Conservation (phyloP, 169 alveolate species). For the Fabrea salina region DNA sequence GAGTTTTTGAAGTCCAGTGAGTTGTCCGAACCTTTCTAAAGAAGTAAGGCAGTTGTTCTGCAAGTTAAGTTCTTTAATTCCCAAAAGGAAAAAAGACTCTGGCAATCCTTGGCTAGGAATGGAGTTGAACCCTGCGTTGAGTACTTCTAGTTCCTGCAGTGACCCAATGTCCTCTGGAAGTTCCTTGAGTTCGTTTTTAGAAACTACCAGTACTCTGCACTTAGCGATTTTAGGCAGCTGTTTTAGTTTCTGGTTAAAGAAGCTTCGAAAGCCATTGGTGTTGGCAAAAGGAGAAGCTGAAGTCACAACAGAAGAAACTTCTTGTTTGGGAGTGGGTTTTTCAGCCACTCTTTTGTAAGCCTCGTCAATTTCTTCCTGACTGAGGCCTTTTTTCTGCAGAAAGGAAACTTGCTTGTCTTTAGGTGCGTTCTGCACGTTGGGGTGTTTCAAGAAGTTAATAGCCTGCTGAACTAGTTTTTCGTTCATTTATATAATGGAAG, state of each 20-base stretch:
- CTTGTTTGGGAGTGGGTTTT: not conserved
- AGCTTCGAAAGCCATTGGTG: not conserved
- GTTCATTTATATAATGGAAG: not conserved
- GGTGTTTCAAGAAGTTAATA: slow-evolving; percentile 17
- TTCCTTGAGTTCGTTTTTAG: not conserved
- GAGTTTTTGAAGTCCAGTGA: not conserved
- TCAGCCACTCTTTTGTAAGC: slow-evolving; percentile 26
- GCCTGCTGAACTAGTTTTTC: slow-evolving; percentile 20
- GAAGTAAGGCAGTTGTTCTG: not conserved
- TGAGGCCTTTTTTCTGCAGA: slow-evolving; percentile 21
- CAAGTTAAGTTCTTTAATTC: not conserved
- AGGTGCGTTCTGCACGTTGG: not conserved
- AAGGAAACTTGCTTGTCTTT: slow-evolving; percentile 5
- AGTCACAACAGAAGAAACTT: not conserved
- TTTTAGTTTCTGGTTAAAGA: not conserved
- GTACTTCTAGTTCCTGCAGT: not conserved
- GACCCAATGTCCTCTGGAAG: slow-evolving; percentile 4
- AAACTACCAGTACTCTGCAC: not conserved
- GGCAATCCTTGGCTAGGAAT: not conserved
- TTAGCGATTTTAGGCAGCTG: not conserved
- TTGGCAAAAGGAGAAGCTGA: not conserved
- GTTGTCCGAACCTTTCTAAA: not conserved
- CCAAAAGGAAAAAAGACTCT: not conserved
- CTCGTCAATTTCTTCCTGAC: slow-evolving; percentile 13
- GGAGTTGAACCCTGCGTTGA: not conserved